These are phyloP conservation scores for Barnettozyma salicaria DNA, from an alignment of 805 yeast genomes.

Conservation along the genomic window DNA sequence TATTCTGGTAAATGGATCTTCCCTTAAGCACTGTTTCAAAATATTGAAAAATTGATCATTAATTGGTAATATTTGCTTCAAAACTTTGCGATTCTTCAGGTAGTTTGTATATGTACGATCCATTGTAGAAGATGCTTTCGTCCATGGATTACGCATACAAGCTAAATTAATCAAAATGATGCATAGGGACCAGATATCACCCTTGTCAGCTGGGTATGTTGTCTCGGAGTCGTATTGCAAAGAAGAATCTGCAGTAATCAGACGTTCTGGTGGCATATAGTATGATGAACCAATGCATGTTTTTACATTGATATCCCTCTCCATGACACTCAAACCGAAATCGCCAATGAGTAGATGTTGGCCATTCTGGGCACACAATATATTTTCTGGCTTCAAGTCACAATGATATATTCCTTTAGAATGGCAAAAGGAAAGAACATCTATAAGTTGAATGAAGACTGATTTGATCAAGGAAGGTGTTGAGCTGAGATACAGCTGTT, in stretches of 20 bases:
- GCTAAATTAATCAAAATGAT: conserved; percentile 73
- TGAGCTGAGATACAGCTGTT: conserved; percentile 46
- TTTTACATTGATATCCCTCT: conserved; percentile 52
- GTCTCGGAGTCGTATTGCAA: conserved; percentile 22
- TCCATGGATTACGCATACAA: conserved; percentile 88
- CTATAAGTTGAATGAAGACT: conserved; percentile 69
- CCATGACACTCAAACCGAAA: conserved; percentile 79
- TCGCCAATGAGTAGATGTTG: conserved; percentile 64
- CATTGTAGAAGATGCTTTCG: conserved; percentile 54
- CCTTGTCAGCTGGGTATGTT: conserved; percentile 60
- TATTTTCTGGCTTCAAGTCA: conserved; percentile 93
- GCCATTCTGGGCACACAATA: conserved; percentile 59
- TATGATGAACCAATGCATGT: conserved; percentile 82
- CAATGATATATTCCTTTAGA: conserved; percentile 82
- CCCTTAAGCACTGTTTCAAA: conserved; percentile 31
- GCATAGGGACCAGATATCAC: conserved; percentile 86
- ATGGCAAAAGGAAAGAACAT: conserved; percentile 81
- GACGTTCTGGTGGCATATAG: conserved; percentile 90
- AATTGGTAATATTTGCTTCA: conserved; percentile 67
- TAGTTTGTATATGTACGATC: conserved; percentile 64
- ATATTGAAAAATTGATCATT: conserved; percentile 54
- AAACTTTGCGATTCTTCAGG: conserved; percentile 46
- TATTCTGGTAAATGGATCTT: conserved; percentile 32
- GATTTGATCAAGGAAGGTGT: conserved; percentile 47
- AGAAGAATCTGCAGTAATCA: conserved; percentile 30